Evolutionary conservation across 306 rosid species (phyloP).

Genomic region (Mucuna pruriens): DNA sequence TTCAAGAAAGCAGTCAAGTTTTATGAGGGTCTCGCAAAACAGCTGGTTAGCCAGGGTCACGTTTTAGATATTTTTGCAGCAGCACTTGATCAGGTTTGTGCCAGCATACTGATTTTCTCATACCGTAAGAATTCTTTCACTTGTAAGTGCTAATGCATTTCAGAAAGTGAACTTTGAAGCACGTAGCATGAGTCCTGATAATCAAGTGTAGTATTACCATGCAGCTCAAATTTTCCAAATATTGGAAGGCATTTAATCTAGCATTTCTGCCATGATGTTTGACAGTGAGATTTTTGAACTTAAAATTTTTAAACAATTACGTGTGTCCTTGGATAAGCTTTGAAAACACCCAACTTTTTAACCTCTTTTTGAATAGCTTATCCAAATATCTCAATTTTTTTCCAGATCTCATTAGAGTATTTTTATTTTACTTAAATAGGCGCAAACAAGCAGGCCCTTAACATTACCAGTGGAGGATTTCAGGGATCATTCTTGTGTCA

Average conservation of each 20-base stretch:
- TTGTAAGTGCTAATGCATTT: not conserved
- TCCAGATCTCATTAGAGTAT: not conserved
- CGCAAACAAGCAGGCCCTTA: not conserved
- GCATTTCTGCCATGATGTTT: constrained; percentile 1
- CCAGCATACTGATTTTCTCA: constrained; percentile 35
- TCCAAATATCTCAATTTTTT: not conserved
- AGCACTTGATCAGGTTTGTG: constrained; percentile 96
- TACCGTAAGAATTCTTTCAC: constrained; percentile 11
- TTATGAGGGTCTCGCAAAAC: constrained; percentile 83
- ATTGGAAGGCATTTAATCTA: not conserved
- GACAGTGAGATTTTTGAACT: not conserved
- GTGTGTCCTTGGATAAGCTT: constrained; percentile 9
- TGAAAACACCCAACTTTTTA: not conserved
- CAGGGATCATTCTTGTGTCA: not conserved
- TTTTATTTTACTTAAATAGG: not conserved
- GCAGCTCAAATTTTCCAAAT: constrained; percentile 2
- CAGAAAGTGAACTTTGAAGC: constrained; percentile 13
- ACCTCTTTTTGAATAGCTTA: not conserved
- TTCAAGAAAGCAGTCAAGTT: constrained; percentile 92
- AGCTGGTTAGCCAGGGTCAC: constrained; percentile 94
- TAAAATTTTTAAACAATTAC: not conserved
- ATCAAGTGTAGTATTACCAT: constrained; percentile 4
- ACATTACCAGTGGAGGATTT: not conserved
- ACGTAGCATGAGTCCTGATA: constrained; percentile 7
- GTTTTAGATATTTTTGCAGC: constrained; percentile 95